Conservation (phyloP, 1,284 basidiomycete species). For the Fistulinella staudtii region DNA sequence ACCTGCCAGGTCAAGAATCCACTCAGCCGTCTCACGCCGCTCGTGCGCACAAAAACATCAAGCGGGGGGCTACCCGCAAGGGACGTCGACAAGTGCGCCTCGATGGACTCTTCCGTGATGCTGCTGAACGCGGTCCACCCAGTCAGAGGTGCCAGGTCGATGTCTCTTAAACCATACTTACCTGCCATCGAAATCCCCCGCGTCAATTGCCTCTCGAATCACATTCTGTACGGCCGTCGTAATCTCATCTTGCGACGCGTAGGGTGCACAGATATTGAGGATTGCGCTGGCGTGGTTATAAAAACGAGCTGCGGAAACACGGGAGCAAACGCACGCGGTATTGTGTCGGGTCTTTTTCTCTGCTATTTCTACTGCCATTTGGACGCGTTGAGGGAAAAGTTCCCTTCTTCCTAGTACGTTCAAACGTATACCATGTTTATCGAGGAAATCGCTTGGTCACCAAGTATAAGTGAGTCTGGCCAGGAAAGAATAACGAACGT, state of each 20-base stretch:
- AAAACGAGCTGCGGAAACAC: background rate
- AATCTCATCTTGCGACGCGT: slow-evolving; percentile 91
- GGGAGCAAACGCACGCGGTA: slow-evolving; percentile 39
- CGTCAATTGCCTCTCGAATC: slow-evolving; percentile 46
- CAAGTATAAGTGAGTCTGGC: background rate
- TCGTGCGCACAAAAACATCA: slow-evolving; percentile 90
- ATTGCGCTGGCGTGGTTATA: slow-evolving; percentile 67
- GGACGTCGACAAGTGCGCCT: slow-evolving; percentile 63
- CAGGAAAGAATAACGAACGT: slow-evolving; percentile 19
- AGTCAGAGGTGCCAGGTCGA: background rate
- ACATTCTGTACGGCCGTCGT: slow-evolving; percentile 66
- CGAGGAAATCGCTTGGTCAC: slow-evolving; percentile 62
- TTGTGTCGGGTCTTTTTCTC: slow-evolving; percentile 81
- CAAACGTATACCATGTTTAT: slow-evolving; percentile 81
- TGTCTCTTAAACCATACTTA: no score
- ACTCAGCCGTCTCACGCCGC: slow-evolving; percentile 86
- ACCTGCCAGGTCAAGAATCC: slow-evolving; percentile 97
- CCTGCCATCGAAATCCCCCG: slow-evolving; percentile 36
- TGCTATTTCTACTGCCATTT: slow-evolving; percentile 66
- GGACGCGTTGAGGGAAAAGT: slow-evolving; percentile 77
- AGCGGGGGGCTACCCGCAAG: slow-evolving; percentile 72
- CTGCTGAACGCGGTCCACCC: slow-evolving; percentile 30
- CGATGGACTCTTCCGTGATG: slow-evolving; percentile 66
- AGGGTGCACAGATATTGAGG: slow-evolving; percentile 94
- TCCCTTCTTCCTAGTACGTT: slow-evolving; percentile 78